Conservation (phyloP, 768 basidiomycete genomes). For the Suillus variegatus region DNA sequence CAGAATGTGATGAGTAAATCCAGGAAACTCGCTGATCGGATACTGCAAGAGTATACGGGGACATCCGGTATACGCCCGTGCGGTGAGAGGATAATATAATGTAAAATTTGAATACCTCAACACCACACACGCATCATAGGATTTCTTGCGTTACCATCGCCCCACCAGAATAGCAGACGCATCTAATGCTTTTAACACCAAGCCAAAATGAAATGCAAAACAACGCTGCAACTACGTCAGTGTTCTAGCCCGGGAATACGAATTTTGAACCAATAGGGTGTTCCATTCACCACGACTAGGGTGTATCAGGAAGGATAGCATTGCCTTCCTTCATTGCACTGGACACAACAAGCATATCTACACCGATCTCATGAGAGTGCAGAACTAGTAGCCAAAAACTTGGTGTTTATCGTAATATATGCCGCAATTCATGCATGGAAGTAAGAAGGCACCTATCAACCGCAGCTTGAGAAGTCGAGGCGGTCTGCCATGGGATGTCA, state of each 20-base stretch:
- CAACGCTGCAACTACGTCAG: no score
- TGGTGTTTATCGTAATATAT: background rate
- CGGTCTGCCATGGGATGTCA: background rate
- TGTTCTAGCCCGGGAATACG: background rate
- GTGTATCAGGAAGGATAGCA: background rate
- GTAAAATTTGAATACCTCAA: background rate
- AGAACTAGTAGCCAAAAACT: background rate
- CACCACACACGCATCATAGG: background rate
- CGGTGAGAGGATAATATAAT: background rate
- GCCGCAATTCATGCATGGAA: background rate
- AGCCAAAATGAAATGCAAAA: background rate
- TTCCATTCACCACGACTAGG: background rate
- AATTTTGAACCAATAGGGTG: background rate
- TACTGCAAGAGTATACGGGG: background rate
- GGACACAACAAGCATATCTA: no score
- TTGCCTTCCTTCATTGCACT: no score
- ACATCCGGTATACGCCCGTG: background rate
- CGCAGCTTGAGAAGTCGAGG: background rate
- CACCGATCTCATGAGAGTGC: background rate
- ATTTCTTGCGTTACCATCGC: background rate
- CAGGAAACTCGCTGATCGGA: background rate
- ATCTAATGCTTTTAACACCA: background rate
- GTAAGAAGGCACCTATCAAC: background rate
- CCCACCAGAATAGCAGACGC: background rate
- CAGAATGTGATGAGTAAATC: background rate